Evolutionary conservation across 306 rosid species (phyloP), one percentile per base, ranked within the genome.

Genomic region (Echinosophora koreensis): DNA sequence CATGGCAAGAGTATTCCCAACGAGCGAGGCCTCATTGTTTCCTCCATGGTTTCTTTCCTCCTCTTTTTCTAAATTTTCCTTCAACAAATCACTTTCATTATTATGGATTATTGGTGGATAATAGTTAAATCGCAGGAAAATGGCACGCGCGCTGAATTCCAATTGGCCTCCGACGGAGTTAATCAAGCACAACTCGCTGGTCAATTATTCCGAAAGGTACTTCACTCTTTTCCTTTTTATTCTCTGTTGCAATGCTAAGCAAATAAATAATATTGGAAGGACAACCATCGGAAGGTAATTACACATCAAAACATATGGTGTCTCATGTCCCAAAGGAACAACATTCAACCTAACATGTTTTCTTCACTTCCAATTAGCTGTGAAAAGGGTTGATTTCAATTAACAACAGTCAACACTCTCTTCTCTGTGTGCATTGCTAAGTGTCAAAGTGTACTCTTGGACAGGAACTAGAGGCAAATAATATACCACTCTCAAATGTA

Each of bases 1-100:
- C 98, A 90, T 71, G 97, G 98, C 74, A 90, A 86, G 85, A 92
- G 97, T 92, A 88, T 94, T 80, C 97, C 98, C 5, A 90, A 94
- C 51, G 92, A 90, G 79, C 87, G 69, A 71, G 93, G 97, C 84
- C 80, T 94, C 52, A 83, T 94, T 32, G 97, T 94, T 75, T 90
- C 97, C 28, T 92, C 97, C 57, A 55, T 88, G 87, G 97, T 94
- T 54, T 38, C 34, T 64, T 14, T 15, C 32, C 42, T 5, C 6
- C 1, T 28, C n/a, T 22, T 22, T 1, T 22, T 22, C 22, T 1
- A 46, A 3, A 8, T 58, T n/a, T 58, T 10, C 3, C 8, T 58
- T 12, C 0, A 3, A 22, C 61, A 55, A 55, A 6, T 52, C 58
- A 52, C 58, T 15, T 52, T 15, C 15, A 2, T 38, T 4, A 22